These are phyloP conservation scores for Psilocybe sp. DNA, from an alignment of 768 basidiomycete species.

Conservation along the genomic window DNA sequence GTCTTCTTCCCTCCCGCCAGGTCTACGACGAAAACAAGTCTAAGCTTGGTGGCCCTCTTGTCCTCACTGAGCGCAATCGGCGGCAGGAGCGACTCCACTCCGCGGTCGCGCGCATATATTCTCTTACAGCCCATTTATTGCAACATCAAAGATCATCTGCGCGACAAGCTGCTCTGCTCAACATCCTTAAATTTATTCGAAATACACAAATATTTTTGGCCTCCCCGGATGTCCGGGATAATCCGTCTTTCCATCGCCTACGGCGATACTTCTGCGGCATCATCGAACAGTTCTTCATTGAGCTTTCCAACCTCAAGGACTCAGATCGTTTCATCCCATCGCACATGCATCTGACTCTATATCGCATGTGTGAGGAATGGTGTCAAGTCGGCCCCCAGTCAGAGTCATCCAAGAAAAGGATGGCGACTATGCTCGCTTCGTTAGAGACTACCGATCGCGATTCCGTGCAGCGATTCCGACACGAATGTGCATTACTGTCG, in stretches of 20 bases:
- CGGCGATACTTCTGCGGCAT: conserved; percentile 91
- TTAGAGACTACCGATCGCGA: conserved; percentile 52
- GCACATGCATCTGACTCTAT: conserved; percentile 75
- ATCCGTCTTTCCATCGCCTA: conserved; percentile 73
- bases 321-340: conserved; percentile 75
- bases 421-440: conserved; percentile 69
- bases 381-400: conserved; percentile 80
- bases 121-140: conserved; percentile 75
- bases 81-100: conserved; percentile 80
- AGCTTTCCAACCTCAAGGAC: conserved; percentile 63
- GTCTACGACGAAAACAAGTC: conserved; percentile 59
- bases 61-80: conserved; percentile 54
- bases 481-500: conserved; percentile 71
- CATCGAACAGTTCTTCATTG: conserved; percentile 83
- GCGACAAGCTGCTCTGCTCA: conserved; percentile 69
- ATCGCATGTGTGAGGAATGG: conserved; percentile 91
- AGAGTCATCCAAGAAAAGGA: conserved; percentile 67
- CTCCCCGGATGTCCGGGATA: conserved; percentile 68
- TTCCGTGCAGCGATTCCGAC: conserved; percentile 57
- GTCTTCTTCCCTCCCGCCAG: conserved; percentile 48
- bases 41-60: conserved; percentile 40
- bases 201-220: conserved; percentile 80
- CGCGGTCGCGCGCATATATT: conserved; percentile 86
- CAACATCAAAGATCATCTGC: conserved; percentile 67
- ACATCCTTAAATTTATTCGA: conserved; percentile 83